Base-by-base conservation (phyloP, 441 rosid species). In the Brassica hybrid region DNA sequence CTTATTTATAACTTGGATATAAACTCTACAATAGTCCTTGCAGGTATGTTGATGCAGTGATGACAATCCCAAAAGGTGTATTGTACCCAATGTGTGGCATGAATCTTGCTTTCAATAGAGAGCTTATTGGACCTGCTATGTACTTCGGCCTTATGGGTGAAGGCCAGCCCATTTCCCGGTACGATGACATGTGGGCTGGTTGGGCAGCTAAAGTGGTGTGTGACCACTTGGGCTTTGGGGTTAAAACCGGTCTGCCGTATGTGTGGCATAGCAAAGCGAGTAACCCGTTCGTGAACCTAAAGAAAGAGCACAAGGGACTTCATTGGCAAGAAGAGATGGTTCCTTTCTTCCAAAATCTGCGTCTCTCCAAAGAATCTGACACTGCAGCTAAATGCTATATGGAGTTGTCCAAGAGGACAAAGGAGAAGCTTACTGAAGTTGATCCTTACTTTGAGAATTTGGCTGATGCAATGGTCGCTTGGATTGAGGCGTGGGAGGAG, bases 181-280 rank as follows among this genome's bases (percentile, higher is more conserved):
- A 80, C 19, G 83, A 80, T 72, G 80, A 80, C 66, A 80, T 80
- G 83, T 80, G 83, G 83, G 83, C 83, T 36, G 83, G 83, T 57
- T 80, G 83, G 83, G 83, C 83, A 64, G 66, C 83, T 17, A 80
- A 80, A 32, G 83, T 80, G 18, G 80, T 76, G 41, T 76, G 83
- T 71, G 83, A 80, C 43, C 83, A 80, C 36, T 71, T 80, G 59
- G 74, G 80, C 7, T 71, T 65, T 71, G 83, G 83, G 16, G 67
- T 72, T 6, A 80, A 80, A 10, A 80, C 80, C 1, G 80, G 83
- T 25, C 38, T 80, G 12, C 83, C 83, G 1, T 80, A 80, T 67
- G 1, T 80, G 57, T 80, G 83, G 83, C 83, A 80, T 25, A 80
- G 77, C 56, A 80, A 80, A 76, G 83, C 83, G 6, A 80, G 83